Evolutionary conservation across 441 rosid genomes (phyloP).

Genomic region (Croton setiger): DNA sequence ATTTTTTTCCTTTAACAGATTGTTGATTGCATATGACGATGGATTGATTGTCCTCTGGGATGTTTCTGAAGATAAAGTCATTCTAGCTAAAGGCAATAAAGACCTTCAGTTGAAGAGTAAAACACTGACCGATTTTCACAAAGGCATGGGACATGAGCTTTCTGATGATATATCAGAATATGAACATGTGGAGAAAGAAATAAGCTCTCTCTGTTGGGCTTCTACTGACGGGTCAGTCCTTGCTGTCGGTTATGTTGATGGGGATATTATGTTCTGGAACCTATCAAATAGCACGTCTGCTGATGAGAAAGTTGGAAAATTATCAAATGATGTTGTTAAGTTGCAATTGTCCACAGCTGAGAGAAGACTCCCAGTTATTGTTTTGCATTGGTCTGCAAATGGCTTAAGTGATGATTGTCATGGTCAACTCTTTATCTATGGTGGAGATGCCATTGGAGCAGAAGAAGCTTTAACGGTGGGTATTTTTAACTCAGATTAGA

Average conservation of each 20-base stretch:
- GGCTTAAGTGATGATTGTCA: constrained; percentile 29
- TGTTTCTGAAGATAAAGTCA: constrained; percentile 43
- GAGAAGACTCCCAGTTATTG: constrained; percentile 65
- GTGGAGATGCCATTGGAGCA: constrained; percentile 70
- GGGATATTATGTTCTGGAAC: constrained; percentile 67
- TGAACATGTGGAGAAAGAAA: constrained; percentile 49
- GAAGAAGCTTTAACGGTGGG: constrained; percentile 61
- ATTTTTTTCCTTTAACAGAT: constrained; percentile 38
- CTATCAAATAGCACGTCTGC: constrained; percentile 26
- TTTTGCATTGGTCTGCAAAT: constrained; percentile 58
- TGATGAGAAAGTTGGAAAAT: constrained; percentile 20
- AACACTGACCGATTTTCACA: constrained; percentile 26
- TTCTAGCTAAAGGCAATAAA: constrained; percentile 51
- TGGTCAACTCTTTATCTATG: constrained; percentile 62
- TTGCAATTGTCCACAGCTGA: constrained; percentile 49
- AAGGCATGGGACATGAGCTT: constrained; percentile 33
- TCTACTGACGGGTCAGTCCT: constrained; percentile 63
- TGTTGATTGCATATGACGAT: constrained; percentile 63
- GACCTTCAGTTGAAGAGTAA: constrained; percentile 55
- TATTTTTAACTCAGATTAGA: constrained; percentile 7
- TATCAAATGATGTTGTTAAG: constrained; percentile 46
- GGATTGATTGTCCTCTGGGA: constrained; percentile 66
- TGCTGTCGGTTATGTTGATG: constrained; percentile 66
- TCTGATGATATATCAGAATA: constrained; percentile 34
- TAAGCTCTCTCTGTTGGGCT: constrained; percentile 70